Evolutionary conservation across 2,329 filamentous ascomycete genomes (phyloP).

Genomic region (Raffaelea albimanens): DNA sequence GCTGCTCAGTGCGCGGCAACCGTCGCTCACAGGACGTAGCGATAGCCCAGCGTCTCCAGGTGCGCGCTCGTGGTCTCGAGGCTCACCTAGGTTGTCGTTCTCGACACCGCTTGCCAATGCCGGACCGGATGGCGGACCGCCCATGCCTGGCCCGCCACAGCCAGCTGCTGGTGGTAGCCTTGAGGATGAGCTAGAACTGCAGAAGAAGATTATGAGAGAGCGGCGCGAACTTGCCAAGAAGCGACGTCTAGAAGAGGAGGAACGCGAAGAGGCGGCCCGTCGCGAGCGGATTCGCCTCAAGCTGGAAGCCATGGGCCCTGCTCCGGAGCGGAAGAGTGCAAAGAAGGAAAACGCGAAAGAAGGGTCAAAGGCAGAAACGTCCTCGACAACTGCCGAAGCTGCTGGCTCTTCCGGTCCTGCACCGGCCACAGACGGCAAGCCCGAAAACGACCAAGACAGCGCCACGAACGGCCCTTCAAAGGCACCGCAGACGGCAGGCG

Average conservation of each 20-base stretch:
- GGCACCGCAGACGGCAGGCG: background rate
- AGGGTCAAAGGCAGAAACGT: conserved; percentile 1
- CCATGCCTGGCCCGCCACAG: background rate
- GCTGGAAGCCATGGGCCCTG: conserved; percentile 58
- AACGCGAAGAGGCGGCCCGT: conserved; percentile 61
- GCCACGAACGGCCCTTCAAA: background rate
- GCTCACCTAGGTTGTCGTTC: conserved; percentile 27
- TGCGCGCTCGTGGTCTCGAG: conserved; percentile 26
- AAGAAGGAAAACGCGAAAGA: conserved; percentile 45
- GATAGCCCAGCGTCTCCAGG: conserved; percentile 43
- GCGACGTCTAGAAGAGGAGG: conserved; percentile 58
- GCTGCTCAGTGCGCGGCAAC: conserved; percentile 32
- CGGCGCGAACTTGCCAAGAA: conserved; percentile 61
- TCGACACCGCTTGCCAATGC: conserved; percentile 3
- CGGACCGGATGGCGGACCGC: background rate
- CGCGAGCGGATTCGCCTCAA: conserved; percentile 64
- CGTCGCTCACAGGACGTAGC: conserved; percentile 38
- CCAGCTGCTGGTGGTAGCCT: conserved; percentile 9
- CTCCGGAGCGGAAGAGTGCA: conserved; percentile 48
- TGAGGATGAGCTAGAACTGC: conserved; percentile 51
- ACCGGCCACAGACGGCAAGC: background rate
- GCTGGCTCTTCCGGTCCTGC: background rate
- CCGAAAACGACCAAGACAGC: background rate
- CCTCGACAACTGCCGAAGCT: background rate
- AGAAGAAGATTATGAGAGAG: conserved; percentile 65